A percentile compares a stretch with the other conserved stretches of the same genome.
Evolutionary conservation across 2,329 filamentous ascomycete species (phyloP).

Genomic region (Hymenoscyphus fraxineus): DNA sequence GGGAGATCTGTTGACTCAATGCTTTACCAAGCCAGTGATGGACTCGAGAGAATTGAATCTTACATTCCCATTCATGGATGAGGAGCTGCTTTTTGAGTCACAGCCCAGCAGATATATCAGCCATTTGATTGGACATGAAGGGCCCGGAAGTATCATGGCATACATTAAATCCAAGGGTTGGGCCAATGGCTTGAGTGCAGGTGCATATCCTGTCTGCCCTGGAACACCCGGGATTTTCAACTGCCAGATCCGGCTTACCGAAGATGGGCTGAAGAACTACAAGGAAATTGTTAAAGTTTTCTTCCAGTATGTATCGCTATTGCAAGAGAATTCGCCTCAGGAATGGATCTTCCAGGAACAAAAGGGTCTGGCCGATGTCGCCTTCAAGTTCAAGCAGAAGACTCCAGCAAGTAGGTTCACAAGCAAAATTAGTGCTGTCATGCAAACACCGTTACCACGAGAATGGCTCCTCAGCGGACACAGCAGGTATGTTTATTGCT

Average conservation of each 20-base stretch:
- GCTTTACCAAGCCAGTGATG: slow-evolving; percentile 71
- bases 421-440: slow-evolving; percentile 76
- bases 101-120: slow-evolving; percentile 68
- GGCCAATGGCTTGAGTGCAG: slow-evolving; percentile 63
- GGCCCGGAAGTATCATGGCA: slow-evolving; percentile 68
- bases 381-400: slow-evolving; percentile 95
- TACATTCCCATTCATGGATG: slow-evolving; percentile 65
- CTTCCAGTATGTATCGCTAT: slow-evolving; percentile 81
- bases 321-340: slow-evolving; percentile 75
- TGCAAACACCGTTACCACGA: slow-evolving; percentile 86
- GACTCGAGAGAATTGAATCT: slow-evolving; percentile 64
- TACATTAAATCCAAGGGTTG: slow-evolving; percentile 71
- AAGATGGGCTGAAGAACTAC: slow-evolving; percentile 55
- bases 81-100: slow-evolving; percentile 62
- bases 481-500: slow-evolving; percentile 44
- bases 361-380: slow-evolving; percentile 83
- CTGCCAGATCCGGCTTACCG: slow-evolving; percentile 61
- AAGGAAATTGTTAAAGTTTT: slow-evolving; percentile 63
- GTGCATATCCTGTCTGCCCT: slow-evolving; percentile 53
- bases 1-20: slow-evolving; percentile 59
- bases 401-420: slow-evolving; percentile 85
- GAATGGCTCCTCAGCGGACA: slow-evolving; percentile 84
- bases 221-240: slow-evolving; percentile 66
- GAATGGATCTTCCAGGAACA: slow-evolving; percentile 95
- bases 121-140: slow-evolving; percentile 71